Base-by-base conservation (phyloP, 192 early-diverging fungal genomes). In the Rhizoclosmatium globosum region DNA sequence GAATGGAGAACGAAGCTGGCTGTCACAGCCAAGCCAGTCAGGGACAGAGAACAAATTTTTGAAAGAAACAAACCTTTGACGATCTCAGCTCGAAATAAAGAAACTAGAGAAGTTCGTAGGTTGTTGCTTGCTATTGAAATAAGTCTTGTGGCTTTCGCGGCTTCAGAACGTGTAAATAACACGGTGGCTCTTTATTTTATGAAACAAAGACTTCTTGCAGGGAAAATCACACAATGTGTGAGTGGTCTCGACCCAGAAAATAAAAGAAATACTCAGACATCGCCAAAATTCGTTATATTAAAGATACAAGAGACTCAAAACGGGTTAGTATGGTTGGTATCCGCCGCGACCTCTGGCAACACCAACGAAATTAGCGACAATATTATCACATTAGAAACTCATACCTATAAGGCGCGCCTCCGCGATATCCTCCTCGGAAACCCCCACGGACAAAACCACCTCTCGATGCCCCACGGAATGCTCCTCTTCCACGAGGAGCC, bases 401-500 rank as follows among this genome's bases (percentile, higher is more conserved):
- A 31, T 31, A 68, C 84, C 84, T 56, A 50, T 58, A 78, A 39
- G 71, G 73, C 19, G 59, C 31, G 31, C 31, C 31, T 31, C 31
- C 31, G 31, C 31, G 60, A 64, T 72, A 64, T 3, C 79, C 73
- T 43, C 73, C 53, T 56, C 79, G 72, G 56, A 42, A 75, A 31
- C 79, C 79, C 3, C 79, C 72, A 15, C 79, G 45, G 23, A 75
- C 83, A 60, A 79, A 77, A 4, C 80, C 83, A 21, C 74, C 6
- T 65, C 72, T n/a, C 13, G 15, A 15, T 44, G 59, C 64, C 15
- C 79, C 83, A 45, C 71, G 74, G 17, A 31, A 78, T 19, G 74
- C 82, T 47, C 77, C 81, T 48, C 91, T 91, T 38, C 94, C 93
- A 48, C 92, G 88, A 74, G 88, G 93, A 59, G 86, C 92, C 62